phyloP scores from a whole-genome alignment of 495 filamentous ascomycete genomes.

The Durotheca rogersii region DNA sequence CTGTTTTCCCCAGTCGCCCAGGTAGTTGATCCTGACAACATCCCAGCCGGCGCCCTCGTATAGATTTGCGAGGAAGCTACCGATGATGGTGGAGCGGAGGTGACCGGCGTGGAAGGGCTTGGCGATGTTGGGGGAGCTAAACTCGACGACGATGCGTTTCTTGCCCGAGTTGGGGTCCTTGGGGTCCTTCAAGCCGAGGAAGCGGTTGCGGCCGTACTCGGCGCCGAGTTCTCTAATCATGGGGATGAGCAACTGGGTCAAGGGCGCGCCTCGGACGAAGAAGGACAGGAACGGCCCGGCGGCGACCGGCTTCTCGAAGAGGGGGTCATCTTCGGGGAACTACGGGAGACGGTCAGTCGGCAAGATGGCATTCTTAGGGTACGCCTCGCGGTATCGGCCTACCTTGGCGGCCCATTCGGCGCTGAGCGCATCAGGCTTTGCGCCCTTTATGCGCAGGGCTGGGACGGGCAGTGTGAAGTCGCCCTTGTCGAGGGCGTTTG shows the following conservation, averaged over 20 bases:
- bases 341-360: slow-evolving; percentile 28
- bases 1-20: slow-evolving; percentile 70
- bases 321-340: slow-evolving; percentile 73
- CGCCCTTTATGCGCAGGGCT: slow-evolving; percentile 75
- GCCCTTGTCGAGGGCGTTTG: slow-evolving; percentile 81
- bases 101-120: slow-evolving; percentile 71
- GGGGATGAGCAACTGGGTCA: slow-evolving; percentile 62
- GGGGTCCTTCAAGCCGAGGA: slow-evolving; percentile 65
- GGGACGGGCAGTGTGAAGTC: slow-evolving; percentile 81
- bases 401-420: slow-evolving; percentile 71
- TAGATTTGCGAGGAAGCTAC: slow-evolving; percentile 62
- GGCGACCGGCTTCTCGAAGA: slow-evolving; percentile 66
- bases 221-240: slow-evolving; percentile 61
- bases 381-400: not conserved
- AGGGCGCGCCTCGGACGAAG: slow-evolving; percentile 66
- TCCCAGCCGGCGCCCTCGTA: slow-evolving; percentile 63
- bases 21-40: slow-evolving; percentile 63
- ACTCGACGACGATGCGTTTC: slow-evolving; percentile 59
- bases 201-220: slow-evolving; percentile 66
- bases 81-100: slow-evolving; percentile 66
- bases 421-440: slow-evolving; percentile 72
- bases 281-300: slow-evolving; percentile 74
- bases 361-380: not conserved
- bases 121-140: slow-evolving; percentile 54
- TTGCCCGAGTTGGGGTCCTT: slow-evolving; percentile 67